Percentiles rank a stretch among this genome's conserved stretches.
phyloP scores from a whole-genome alignment of 2,329 filamentous ascomycete species.

The Neonectria coccinea region DNA sequence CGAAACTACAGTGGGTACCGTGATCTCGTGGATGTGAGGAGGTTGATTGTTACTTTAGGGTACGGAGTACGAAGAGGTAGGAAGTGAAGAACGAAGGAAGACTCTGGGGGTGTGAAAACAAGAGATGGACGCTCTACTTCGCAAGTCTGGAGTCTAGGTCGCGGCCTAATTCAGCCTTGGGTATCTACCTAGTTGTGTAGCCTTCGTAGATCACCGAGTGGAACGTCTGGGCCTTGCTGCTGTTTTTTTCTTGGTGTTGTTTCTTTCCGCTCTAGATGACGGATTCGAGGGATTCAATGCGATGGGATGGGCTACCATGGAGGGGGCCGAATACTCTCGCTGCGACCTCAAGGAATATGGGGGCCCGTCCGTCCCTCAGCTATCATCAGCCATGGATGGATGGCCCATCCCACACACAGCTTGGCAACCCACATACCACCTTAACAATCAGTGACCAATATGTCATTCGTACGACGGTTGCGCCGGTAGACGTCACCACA shows the following conservation, averaged over 20 bases:
- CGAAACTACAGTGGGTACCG: conserved; percentile 42
- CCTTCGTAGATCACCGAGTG: background rate
- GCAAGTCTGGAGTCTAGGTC: background rate
- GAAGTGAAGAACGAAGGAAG: background rate
- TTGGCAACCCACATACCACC: conserved; percentile 5
- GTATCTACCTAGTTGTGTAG: background rate
- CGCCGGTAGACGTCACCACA: background rate
- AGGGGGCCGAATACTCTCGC: background rate
- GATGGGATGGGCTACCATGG: background rate
- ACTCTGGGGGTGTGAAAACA: background rate
- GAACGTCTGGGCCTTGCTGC: background rate
- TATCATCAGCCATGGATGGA: background rate
- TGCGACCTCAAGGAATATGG: background rate
- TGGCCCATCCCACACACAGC: background rate
- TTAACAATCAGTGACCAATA: conserved; percentile 5
- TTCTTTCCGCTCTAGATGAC: background rate
- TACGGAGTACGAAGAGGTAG: background rate
- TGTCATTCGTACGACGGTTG: conserved; percentile 1
- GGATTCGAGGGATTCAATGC: background rate
- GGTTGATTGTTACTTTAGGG: background rate
- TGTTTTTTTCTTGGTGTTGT: background rate
- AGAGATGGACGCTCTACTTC: too few species aligned
- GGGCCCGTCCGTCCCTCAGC: conserved; percentile 2
- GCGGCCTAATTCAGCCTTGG: background rate
- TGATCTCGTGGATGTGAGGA: conserved; percentile 20